These are phyloP conservation scores for Neodidymelliopsis sp. DNA, from an alignment of 2,329 filamentous ascomycete genomes.

Conservation along the genomic window DNA sequence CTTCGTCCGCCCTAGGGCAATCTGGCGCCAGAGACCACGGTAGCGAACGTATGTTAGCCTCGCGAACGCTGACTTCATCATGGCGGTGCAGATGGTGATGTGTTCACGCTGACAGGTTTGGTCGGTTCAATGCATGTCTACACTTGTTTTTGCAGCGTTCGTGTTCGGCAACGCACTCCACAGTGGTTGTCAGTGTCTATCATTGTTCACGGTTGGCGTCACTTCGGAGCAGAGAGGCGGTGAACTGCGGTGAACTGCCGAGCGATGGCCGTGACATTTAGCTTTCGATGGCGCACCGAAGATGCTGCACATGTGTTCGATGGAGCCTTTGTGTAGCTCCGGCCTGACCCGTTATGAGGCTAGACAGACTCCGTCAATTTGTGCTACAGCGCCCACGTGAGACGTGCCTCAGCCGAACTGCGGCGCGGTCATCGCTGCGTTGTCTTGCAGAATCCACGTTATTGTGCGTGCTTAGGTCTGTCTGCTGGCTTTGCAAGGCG, in stretches of 20 bases:
- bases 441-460: conserved; percentile 46
- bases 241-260: conserved; percentile 48
- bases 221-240: conserved; percentile 34
- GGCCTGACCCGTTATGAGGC: conserved; percentile 39
- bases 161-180: conserved; percentile 26
- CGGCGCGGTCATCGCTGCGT: conserved; percentile 36
- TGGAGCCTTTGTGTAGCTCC: conserved; percentile 37
- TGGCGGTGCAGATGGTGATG: conserved; percentile 48
- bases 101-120: conserved; percentile 42
- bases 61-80: conserved; percentile 48
- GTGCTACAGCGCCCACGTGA: conserved; percentile 40
- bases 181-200: conserved; percentile 23
- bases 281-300: conserved; percentile 30
- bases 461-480: conserved; percentile 21
- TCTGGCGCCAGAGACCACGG: conserved; percentile 45
- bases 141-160: conserved; percentile 22
- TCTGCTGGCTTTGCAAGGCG: conserved; percentile 24
- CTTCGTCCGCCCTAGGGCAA: conserved; percentile 42
- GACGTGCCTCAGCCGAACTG: conserved; percentile 26
- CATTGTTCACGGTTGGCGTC: conserved; percentile 21
- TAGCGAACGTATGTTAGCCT: conserved; percentile 42
- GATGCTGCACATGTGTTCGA: conserved; percentile 29
- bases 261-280: conserved; percentile 38
- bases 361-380: conserved; percentile 21
- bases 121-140: conserved; percentile 20